Percentiles rank a stretch among this genome's conserved stretches.
phyloP scores from a whole-genome alignment of 73 alveolate species.

The Breviolum minutum region DNA sequence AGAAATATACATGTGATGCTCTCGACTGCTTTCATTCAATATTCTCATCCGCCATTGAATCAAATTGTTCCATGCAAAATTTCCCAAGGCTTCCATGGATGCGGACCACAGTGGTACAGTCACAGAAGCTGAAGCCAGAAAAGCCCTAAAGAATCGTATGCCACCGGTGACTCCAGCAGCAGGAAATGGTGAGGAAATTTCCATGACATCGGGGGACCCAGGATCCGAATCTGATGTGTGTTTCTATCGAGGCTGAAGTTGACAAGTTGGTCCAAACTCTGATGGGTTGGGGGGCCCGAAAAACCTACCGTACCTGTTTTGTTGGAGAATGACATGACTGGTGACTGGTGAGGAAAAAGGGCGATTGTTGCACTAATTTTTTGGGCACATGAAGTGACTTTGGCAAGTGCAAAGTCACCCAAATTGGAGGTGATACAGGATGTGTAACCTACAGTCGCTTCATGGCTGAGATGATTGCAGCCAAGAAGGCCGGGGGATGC shows the following conservation, averaged over 20 bases:
- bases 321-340: too few species aligned
- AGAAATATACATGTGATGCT: not conserved
- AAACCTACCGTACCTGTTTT: too few species aligned
- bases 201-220: too few species aligned
- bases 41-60: not conserved
- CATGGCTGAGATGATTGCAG: conserved; percentile 89
- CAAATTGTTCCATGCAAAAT: too few species aligned
- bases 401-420: too few species aligned
- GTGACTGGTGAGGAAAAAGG: too few species aligned
- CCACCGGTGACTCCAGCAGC: not conserved
- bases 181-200: not conserved
- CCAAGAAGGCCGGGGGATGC: conserved; percentile 49
- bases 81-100: conserved; percentile 62
- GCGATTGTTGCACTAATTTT: too few species aligned
- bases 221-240: not conserved
- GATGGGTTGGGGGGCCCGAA: conserved; percentile 42
- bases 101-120: conserved; percentile 76
- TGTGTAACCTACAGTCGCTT: conserved; percentile 71
- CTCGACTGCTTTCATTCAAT: not conserved
- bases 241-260: conserved; percentile 19
- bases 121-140: conserved; percentile 65
- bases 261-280: conserved; percentile 61
- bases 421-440: not conserved
- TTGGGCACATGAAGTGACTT: too few species aligned
- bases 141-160: conserved; percentile 1